A percentile compares a stretch with the other conserved stretches of the same genome.
Evolutionary conservation across 495 filamentous ascomycete species (phyloP).

Genomic region (Talaromyces borbonicus): DNA sequence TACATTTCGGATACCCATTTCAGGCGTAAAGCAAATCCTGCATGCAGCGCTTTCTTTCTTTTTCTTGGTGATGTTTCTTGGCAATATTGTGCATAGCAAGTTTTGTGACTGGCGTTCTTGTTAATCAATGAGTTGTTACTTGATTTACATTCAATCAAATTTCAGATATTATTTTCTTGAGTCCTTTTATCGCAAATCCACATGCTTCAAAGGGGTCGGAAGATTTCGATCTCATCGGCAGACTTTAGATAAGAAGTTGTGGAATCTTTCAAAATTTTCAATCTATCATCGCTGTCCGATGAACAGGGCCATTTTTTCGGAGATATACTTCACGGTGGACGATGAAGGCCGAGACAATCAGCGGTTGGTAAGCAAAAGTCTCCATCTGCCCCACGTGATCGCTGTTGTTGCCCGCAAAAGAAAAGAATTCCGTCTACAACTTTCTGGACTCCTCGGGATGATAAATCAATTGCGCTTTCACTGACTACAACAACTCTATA

Average conservation of each 20-base stretch:
- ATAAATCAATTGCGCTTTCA: slow-evolving; percentile 3
- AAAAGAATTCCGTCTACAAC: slow-evolving; percentile 1
- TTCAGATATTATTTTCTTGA: too few relatives aligned
- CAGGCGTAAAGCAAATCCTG: not conserved
- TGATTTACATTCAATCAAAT: not conserved
- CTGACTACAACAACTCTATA: too few relatives aligned
- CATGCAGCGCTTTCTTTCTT: not conserved
- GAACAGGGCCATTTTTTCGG: too few relatives aligned
- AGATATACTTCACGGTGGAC: too few relatives aligned
- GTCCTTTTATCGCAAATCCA: too few relatives aligned
- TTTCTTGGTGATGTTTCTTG: not conserved
- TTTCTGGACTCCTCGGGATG: slow-evolving; percentile 4
- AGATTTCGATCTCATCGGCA: too few relatives aligned
- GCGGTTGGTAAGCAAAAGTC: slow-evolving; percentile 8
- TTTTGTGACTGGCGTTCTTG: too few relatives aligned
- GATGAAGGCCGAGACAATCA: slow-evolving; percentile 3
- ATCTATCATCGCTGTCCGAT: too few relatives aligned
- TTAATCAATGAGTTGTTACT: not conserved
- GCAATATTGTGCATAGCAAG: not conserved
- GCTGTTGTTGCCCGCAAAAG: not conserved
- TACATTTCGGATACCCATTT: slow-evolving; percentile 4
- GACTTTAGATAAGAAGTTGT: too few relatives aligned
- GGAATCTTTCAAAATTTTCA: too few relatives aligned
- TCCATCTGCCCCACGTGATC: slow-evolving; percentile 3
- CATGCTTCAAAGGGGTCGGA: too few relatives aligned